Percentiles rank a stretch among this genome's conserved stretches.
These are phyloP conservation scores for Mycena olivaceomarginata DNA, from an alignment of 768 basidiomycete species.

Conservation along the genomic window DNA sequence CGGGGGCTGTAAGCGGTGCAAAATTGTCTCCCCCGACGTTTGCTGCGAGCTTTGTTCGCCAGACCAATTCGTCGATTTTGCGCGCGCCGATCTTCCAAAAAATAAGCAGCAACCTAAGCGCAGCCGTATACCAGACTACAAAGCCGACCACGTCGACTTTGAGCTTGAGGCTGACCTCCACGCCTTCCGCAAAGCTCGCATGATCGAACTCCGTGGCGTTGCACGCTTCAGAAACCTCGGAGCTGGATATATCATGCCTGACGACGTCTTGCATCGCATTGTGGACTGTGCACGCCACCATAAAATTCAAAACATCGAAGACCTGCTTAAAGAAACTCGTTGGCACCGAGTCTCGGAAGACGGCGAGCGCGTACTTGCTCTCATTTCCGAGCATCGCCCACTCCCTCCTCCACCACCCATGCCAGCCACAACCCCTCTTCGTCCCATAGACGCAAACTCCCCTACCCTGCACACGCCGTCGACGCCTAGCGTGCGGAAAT, in stretches of 20 bases:
- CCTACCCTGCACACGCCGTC: too few relatives aligned
- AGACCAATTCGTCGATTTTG: not conserved
- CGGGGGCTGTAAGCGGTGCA: not conserved
- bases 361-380: slow-evolving; percentile 3
- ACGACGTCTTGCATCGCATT: not conserved
- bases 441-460: too few relatives aligned
- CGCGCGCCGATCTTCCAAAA: not conserved
- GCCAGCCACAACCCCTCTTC: too few relatives aligned
- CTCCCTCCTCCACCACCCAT: too few relatives aligned
- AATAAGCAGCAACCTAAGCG: not conserved
- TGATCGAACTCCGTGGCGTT: not conserved
- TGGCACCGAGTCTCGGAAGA: slow-evolving; percentile 17
- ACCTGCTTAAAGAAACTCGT: slow-evolving; percentile 3
- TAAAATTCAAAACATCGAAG: not conserved
- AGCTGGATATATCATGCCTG: slow-evolving; percentile 2
- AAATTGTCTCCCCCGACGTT: not conserved
- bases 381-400: not conserved
- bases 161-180: not conserved
- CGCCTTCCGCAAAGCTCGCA: slow-evolving; percentile 2
- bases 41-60: slow-evolving; percentile 18
- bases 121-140: not conserved
- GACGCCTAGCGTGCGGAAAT: too few relatives aligned
- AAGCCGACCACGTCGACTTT: not conserved
- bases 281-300: slow-evolving; percentile 15
- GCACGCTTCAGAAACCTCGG: not conserved